Base-by-base conservation (phyloP, 2,329 filamentous ascomycete genomes). In the Cadophora luteo-olivacea region DNA sequence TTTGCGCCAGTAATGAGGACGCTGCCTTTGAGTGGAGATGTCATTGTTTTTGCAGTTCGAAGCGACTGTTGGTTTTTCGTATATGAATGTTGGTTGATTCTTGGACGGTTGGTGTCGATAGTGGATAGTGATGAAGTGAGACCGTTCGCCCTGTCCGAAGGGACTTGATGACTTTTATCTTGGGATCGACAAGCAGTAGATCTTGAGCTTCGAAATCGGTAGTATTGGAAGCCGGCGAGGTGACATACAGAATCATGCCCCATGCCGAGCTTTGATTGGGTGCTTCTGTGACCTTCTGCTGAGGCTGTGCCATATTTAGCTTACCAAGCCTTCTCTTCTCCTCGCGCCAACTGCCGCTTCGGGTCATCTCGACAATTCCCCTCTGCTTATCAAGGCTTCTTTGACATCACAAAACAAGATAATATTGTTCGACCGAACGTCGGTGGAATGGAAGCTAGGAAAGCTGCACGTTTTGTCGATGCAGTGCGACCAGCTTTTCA, bases 1-100 rank as follows among this genome's bases (percentile, higher is more conserved):
- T 72, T 72, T 4, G 70, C 66, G 29, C 68, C 70, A 11, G 70
- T 72, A 32, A 72, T 48, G 51, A 68, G 57, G 51, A 69, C 12
- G 41, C 57, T 67, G 6, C 68, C 61, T 64, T 67, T 69, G 14
- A 69, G 25, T 16, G 49, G 25, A 11, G 41, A 22, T 3, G 41
- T 25, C 38, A 62, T 51, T 9, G 60, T 12, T 22, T 16, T 48
- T 29, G 29, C 29, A 5, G 29, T 5, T 29, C 3, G 5, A 29
- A 4, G n/a, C 1, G n/a, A 16, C 1, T 58, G 19, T 24, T 24
- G 49, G 49, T 52, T 3, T 29, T 29, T 29, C 5, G 29, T 29
- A 5, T 5, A 5, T 5, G 29, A 29, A 3, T 29, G 29, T 29
- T 29, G 29, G 5, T 29, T 29, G 3, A 5, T 29, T 29, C 29